A percentile compares a stretch with the other conserved stretches of the same genome.
phyloP scores from a whole-genome alignment of 2,329 filamentous ascomycete genomes.

The Colletotrichum limetticola region DNA sequence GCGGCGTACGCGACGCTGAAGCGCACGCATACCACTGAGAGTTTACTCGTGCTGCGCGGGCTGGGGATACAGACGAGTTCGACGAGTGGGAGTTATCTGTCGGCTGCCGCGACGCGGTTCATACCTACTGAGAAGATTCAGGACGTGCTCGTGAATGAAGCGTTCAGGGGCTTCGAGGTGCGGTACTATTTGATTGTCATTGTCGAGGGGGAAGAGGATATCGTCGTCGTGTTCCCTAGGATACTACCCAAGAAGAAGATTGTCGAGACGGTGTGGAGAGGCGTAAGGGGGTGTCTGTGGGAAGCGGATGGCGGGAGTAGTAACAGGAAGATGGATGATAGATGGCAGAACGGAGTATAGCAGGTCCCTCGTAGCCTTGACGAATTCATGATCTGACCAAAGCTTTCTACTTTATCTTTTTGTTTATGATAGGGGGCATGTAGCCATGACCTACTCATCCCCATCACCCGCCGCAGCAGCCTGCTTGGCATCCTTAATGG shows the following conservation, averaged over 20 bases:
- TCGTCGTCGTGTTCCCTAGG: slow-evolving; percentile 94
- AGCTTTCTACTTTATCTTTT: background rate
- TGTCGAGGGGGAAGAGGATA: slow-evolving; percentile 86
- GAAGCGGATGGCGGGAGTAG: slow-evolving; percentile 56
- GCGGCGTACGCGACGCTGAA: slow-evolving; percentile 57
- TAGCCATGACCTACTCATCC: slow-evolving; percentile 9
- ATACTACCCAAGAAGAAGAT: slow-evolving; percentile 79
- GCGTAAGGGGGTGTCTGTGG: slow-evolving; percentile 83
- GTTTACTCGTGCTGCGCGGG: slow-evolving; percentile 86
- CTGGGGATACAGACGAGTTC: slow-evolving; percentile 91
- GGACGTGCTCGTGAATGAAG: slow-evolving; percentile 95
- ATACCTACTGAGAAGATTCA: slow-evolving; percentile 94
- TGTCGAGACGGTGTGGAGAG: slow-evolving; percentile 91
- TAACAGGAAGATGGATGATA: slow-evolving; percentile 41
- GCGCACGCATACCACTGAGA: slow-evolving; percentile 75
- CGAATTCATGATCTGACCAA: slow-evolving; percentile 18
- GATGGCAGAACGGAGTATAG: slow-evolving; percentile 33
- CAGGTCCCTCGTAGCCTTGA: background rate
- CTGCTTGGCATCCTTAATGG: slow-evolving; percentile 26
- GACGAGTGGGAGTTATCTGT: slow-evolving; percentile 74
- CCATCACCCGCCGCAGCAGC: slow-evolving; percentile 1
- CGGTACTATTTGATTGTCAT: slow-evolving; percentile 90
- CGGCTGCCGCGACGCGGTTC: slow-evolving; percentile 60
- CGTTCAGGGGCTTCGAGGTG: slow-evolving; percentile 92
- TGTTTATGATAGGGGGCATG: background rate